These are phyloP conservation scores for Tricholoma matsutake DNA, from an alignment of 768 basidiomycete species.

Conservation along the genomic window DNA sequence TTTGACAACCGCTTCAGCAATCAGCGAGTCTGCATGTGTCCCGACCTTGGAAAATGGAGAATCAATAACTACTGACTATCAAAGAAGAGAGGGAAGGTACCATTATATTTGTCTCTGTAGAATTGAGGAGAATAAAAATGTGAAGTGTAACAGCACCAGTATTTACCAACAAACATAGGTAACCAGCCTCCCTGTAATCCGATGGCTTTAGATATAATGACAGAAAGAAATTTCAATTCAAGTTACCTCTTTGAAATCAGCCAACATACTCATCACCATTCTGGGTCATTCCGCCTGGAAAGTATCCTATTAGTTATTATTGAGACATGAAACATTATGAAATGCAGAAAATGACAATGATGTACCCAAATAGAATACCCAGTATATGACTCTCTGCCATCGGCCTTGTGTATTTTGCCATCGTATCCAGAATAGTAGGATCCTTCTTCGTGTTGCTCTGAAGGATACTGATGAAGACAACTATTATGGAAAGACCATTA, in stretches of 20 bases:
- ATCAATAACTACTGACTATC: no score
- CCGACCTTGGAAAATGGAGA: no score
- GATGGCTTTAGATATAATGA: neutral
- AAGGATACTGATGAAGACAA: slow-evolving; percentile 59
- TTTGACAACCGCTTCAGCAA: slow-evolving; percentile 71
- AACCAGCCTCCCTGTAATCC: slow-evolving; percentile 67
- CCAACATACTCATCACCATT: slow-evolving; percentile 78
- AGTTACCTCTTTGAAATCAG: slow-evolving; percentile 65
- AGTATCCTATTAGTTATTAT: slow-evolving; percentile 51
- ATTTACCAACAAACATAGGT: slow-evolving; percentile 67
- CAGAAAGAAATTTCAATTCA: neutral
- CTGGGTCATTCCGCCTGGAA: slow-evolving; percentile 73
- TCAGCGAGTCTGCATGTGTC: no score
- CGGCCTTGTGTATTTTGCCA: slow-evolving; percentile 48
- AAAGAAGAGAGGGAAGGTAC: no score
- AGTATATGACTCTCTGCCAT: slow-evolving; percentile 63
- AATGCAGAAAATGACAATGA: neutral
- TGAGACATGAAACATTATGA: neutral
- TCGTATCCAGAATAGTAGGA: slow-evolving; percentile 79
- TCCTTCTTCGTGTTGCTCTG: slow-evolving; percentile 66
- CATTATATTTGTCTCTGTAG: no score
- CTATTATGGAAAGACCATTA: neutral
- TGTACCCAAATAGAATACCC: slow-evolving; percentile 80
- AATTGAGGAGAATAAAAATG: no score
- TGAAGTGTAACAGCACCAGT: no score